These are phyloP conservation scores for Erucastrum elatum DNA, from an alignment of 345 rosid genomes.

Conservation along the genomic window DNA sequence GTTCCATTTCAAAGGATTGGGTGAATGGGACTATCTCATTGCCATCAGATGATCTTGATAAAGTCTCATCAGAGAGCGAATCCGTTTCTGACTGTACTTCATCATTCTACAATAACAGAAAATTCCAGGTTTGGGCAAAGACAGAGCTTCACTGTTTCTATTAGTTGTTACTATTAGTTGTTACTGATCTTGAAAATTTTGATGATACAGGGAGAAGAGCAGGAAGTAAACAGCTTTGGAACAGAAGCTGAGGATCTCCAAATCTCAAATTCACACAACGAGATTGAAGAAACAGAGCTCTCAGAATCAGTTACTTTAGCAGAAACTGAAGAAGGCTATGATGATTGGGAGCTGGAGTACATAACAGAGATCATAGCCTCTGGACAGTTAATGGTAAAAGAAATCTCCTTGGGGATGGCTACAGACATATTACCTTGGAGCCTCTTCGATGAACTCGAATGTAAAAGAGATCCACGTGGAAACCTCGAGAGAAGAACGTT, in stretches of 20 bases:
- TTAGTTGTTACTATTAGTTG: too few species aligned
- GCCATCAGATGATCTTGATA: slow-evolving; percentile 43
- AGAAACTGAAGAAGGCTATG: slow-evolving; percentile 35
- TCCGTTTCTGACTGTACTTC: slow-evolving; percentile 48
- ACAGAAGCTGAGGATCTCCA: slow-evolving; percentile 43
- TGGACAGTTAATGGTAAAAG: slow-evolving; percentile 45
- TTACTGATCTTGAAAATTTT: slow-evolving; percentile 4
- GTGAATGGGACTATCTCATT: slow-evolving; percentile 30
- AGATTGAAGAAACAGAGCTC: slow-evolving; percentile 36
- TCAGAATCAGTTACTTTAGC: slow-evolving; percentile 39
- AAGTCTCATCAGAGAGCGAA: slow-evolving; percentile 34
- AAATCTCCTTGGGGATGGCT: slow-evolving; percentile 46
- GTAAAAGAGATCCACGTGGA: slow-evolving; percentile 21
- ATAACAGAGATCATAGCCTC: slow-evolving; percentile 49
- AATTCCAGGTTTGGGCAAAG: slow-evolving; percentile 52
- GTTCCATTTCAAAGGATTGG: slow-evolving; percentile 46
- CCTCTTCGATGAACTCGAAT: slow-evolving; percentile 26
- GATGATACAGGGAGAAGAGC: slow-evolving; percentile 42
- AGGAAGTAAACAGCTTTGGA: slow-evolving; percentile 44
- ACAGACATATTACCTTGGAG: slow-evolving; percentile 45
- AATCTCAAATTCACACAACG: slow-evolving; percentile 32
- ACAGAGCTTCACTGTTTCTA: neutral
- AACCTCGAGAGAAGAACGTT: slow-evolving; percentile 48
- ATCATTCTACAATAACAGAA: slow-evolving; percentile 42
- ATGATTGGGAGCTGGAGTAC: slow-evolving; percentile 60